Evolutionary conservation across 345 rosid species (phyloP).

Genomic region (Durio zibethinus): DNA sequence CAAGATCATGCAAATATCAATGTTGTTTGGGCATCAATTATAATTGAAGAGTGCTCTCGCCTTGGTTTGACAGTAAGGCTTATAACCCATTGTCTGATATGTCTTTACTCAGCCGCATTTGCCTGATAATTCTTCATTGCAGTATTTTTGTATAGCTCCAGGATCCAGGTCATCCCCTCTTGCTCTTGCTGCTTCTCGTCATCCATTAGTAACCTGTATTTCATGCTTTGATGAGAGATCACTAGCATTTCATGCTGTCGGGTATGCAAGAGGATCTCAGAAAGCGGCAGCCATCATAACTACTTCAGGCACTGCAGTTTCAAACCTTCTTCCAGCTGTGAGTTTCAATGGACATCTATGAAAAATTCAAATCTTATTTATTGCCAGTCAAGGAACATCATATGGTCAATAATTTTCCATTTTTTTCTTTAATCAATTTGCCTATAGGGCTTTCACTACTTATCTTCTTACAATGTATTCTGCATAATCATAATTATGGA

Average conservation of each 20-base stretch:
- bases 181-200: constrained; percentile 86
- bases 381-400: not conserved
- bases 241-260: constrained; percentile 91
- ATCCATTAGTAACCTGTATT: constrained; percentile 68
- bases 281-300: constrained; percentile 85
- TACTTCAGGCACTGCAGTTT: constrained; percentile 96
- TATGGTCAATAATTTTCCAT: not conserved
- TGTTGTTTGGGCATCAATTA: constrained; percentile 82
- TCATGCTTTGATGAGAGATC: constrained; percentile 93
- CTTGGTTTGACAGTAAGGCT: constrained; percentile 82
- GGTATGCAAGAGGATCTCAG: constrained; percentile 80
- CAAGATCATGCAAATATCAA: constrained; percentile 60
- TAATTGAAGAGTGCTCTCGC: constrained; percentile 88
- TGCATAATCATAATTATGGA: not conserved
- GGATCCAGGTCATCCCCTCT: constrained; percentile 97
- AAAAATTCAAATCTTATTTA: not conserved
- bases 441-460: not conserved
- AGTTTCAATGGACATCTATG: constrained; percentile 34
- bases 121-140: constrained; percentile 41
- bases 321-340: constrained; percentile 98
- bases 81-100: constrained; percentile 7
- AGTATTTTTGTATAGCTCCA: constrained; percentile 96
- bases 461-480: constrained; percentile 6
- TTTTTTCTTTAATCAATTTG: not conserved
- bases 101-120: constrained; percentile 19